Base-by-base conservation (phyloP, 805 yeast genomes). In the Candida qinlingensis region DNA sequence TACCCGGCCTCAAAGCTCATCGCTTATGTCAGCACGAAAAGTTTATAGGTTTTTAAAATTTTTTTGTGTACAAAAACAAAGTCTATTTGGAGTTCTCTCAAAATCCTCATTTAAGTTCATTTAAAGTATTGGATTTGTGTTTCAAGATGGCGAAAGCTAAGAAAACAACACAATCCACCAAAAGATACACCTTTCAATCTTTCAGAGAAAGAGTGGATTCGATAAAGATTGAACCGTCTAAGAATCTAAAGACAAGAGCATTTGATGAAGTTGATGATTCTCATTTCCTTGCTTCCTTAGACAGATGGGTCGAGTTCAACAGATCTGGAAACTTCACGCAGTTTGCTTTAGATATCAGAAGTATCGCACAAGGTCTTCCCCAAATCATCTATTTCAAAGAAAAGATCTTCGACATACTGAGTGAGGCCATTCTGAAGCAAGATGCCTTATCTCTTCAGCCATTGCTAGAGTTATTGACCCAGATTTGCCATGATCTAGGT, bases 401-500 rank as follows among this genome's bases (percentile, higher is more conserved):
- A 1, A 65, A 69, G 37, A 84, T 94, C 37, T 86, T 81, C 53
- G 72, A 74, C 6, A 55, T 75, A 5, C 67, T 94, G 36, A 61
- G 67, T 30, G 54, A 54, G 8, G 75, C 76, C 48, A 74, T 85
- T 37, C 58, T 64, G 13, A 67, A 71, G 36, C 79, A 82, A 52
- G 96, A 94, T 61, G 73, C 74, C 26, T 70, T 84, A 48, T 80
- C 96, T 1, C 68, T 87, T 41, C 94, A 90, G 63, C 92, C 98
- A 4, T 62, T 88, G 30, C 66, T 89, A 44, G 99, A 94, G 60
- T 68, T 86, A 8, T 64, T 90, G 27, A 79, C 96, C 0, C 96
- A 90, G 60, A 85, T 94, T 57, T 83, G 90, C 38, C 97, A 88
- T 58, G 99, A 92, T 69, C 69, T 92, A 53, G 97, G 97, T 8